Evolutionary conservation across 2,329 filamentous ascomycete species (phyloP).

Genomic region (Metarhizium sp.): DNA sequence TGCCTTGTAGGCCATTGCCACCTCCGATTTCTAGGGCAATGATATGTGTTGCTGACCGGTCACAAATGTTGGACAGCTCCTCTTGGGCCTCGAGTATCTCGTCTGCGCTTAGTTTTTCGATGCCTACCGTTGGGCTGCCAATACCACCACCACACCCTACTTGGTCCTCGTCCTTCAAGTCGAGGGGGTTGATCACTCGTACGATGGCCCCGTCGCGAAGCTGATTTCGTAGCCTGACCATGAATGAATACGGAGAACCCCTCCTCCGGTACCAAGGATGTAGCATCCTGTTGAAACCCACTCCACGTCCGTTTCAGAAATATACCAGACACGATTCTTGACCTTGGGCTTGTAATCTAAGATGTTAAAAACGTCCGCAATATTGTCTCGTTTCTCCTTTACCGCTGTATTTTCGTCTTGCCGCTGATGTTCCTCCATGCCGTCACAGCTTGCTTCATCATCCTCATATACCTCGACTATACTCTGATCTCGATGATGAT

Average conservation of each 20-base stretch:
- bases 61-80: background rate
- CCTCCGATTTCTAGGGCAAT: background rate
- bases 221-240: too few relatives aligned
- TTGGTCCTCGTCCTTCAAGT: conserved; percentile 38
- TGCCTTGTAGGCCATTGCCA: background rate
- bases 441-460: background rate
- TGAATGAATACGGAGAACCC: too few relatives aligned
- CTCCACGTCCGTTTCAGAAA: too few relatives aligned
- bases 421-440: background rate
- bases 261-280: too few relatives aligned
- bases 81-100: conserved; percentile 28
- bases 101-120: conserved; percentile 50
- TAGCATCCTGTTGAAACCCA: too few relatives aligned
- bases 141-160: conserved; percentile 48
- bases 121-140: conserved; percentile 50
- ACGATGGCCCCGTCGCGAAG: conserved; percentile 17
- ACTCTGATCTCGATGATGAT: background rate
- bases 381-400: background rate
- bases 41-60: background rate
- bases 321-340: too few relatives aligned
- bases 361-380: background rate
- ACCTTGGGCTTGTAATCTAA: background rate
- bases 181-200: conserved; percentile 39
- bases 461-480: background rate
- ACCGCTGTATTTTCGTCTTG: background rate